Percentiles rank a stretch among this genome's conserved stretches.
Evolutionary conservation across 331 rosid genomes (phyloP).

Genomic region (Arachis monticola): DNA sequence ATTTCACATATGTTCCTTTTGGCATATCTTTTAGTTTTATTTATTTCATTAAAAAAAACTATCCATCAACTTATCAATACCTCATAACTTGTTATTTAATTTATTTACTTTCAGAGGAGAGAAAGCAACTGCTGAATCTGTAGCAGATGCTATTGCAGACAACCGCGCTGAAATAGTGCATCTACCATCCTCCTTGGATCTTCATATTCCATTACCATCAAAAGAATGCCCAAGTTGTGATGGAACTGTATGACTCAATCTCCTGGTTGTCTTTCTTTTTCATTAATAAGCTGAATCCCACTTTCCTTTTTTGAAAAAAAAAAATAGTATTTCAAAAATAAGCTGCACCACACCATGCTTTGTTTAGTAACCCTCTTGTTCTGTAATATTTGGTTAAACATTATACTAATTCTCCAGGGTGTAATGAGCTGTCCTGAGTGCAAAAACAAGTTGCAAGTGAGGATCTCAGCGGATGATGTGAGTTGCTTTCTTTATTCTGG

Average conservation of each 20-base stretch:
- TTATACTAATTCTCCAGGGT: conserved; percentile 66
- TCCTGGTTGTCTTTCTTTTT: conserved; percentile 19
- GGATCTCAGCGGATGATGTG: conserved; percentile 92
- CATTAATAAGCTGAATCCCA: conserved; percentile 13
- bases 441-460: conserved; percentile 77
- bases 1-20: conserved; percentile 19
- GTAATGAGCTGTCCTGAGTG: conserved; percentile 96
- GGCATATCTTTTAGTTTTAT: background rate
- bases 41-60: too few species aligned
- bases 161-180: conserved; percentile 89
- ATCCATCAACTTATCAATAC: conserved; percentile 6
- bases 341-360: conserved; percentile 23
- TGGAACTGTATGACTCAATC: conserved; percentile 72
- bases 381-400: conserved; percentile 35
- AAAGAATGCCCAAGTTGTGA: conserved; percentile 94
- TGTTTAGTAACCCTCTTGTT: conserved; percentile 27
- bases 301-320: background rate
- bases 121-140: conserved; percentile 82
- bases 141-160: conserved; percentile 84
- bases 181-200: conserved; percentile 76
- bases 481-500: conserved; percentile 46
- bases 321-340: conserved; percentile 8
- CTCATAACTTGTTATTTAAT: conserved; percentile 34
- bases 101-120: conserved; percentile 71
- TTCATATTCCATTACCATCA: conserved; percentile 73